Evolutionary conservation across 345 rosid species (phyloP), one percentile per base, ranked within the genome.

Genomic region (Pseudoturritis turrita): DNA sequence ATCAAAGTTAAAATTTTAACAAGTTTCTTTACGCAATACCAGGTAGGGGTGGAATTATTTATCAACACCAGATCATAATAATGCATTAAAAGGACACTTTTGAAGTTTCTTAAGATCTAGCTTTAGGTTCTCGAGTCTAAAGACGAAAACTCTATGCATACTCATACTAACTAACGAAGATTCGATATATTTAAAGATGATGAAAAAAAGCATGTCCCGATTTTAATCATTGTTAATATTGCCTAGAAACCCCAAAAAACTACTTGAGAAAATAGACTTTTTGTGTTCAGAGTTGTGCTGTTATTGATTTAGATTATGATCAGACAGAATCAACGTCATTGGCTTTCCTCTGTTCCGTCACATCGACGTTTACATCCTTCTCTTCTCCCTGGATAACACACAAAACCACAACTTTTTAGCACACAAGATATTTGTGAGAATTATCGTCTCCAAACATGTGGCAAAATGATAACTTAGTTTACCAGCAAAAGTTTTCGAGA

Each of bases 291-390:
- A 15, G 41, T 31, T 21, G 18, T 17, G 17, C 10, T 37, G 65
- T 19, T 44, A 54, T 23, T 47, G 6, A 47, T 65, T 65, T 50
- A 33, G 58, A 64, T 18, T 17, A 33, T 5, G 66, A 50, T 73
- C 60, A 74, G 29, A 66, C 29, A 5, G 62, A 63, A 11, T 76
- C 80, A 29, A 49, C 72, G 6, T 64, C 75, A 64, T 33, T 43
- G 46, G 72, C 62, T 70, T 70, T 54, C 59, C 21, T 63, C 49
- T 55, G 47, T 21, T 56, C 79, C 60, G 1, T 62, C 79, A 52
- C 65, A 43, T 40, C 69, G 22, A n/a, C 71, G 31, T 85, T 78
- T n/a, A 66, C 80, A 1, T 81, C 62, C 77, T 79, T 81, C 43
- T 83, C 83, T 3, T 72, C 80, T 29, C 82, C 86, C 75, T 77